A percentile compares a stretch with the other conserved stretches of the same genome.
phyloP scores from a whole-genome alignment of 192 early-diverging fungal genomes.

The Coemansia sp. region DNA sequence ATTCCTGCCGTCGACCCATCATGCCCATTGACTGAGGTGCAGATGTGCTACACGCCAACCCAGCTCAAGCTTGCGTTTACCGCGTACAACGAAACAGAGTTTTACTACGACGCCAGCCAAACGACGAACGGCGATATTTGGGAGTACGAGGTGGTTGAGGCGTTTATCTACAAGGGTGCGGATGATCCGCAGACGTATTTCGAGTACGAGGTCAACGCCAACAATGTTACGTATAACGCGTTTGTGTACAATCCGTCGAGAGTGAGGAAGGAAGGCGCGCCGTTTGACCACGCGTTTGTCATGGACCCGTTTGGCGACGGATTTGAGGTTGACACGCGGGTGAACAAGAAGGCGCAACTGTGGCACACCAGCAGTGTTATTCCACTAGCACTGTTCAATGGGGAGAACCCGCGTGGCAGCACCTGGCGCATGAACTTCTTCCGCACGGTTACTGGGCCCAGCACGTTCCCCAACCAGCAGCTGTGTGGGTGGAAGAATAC shows the following conservation, averaged over 20 bases:
- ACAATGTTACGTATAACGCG: slow-evolving; percentile 52
- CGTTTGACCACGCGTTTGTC: slow-evolving; percentile 49
- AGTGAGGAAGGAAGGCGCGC: slow-evolving; percentile 27
- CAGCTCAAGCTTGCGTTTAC: slow-evolving; percentile 41
- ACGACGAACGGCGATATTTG: slow-evolving; percentile 53
- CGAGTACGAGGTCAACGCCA: slow-evolving; percentile 50
- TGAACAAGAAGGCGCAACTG: slow-evolving; percentile 23
- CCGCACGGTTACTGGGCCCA: slow-evolving; percentile 41
- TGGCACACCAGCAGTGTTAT: slow-evolving; percentile 35
- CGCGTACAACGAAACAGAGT: slow-evolving; percentile 38
- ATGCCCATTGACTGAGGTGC: slow-evolving; percentile 37
- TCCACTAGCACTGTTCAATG: slow-evolving; percentile 52
- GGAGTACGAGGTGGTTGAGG: slow-evolving; percentile 54
- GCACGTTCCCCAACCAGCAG: slow-evolving; percentile 45
- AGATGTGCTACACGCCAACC: slow-evolving; percentile 47
- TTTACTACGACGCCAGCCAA: slow-evolving; percentile 40
- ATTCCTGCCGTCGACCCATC: slow-evolving; percentile 26
- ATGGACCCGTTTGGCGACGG: slow-evolving; percentile 48
- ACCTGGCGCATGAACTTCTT: slow-evolving; percentile 57
- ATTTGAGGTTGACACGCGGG: slow-evolving; percentile 33
- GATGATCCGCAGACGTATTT: slow-evolving; percentile 50
- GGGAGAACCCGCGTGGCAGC: slow-evolving; percentile 38
- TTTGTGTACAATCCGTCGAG: slow-evolving; percentile 53
- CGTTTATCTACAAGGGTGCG: slow-evolving; percentile 49
- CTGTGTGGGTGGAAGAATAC: slow-evolving; percentile 54